These are phyloP conservation scores for Suillus clintonianus DNA, from an alignment of 768 basidiomycete genomes.

Conservation along the genomic window DNA sequence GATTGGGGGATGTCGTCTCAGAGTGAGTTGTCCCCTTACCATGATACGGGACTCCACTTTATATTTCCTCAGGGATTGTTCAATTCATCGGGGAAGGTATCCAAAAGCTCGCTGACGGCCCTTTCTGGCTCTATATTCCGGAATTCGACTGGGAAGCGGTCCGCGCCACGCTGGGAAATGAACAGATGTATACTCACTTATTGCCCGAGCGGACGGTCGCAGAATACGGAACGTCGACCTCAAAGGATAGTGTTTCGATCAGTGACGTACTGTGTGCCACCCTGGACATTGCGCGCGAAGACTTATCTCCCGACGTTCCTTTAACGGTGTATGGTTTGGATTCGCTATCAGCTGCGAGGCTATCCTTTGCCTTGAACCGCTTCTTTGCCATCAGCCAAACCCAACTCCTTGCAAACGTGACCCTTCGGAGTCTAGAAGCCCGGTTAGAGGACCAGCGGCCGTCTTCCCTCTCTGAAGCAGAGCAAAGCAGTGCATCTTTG, in stretches of 20 bases:
- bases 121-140: slow-evolving; percentile 32
- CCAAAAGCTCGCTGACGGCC: slow-evolving; percentile 21
- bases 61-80: slow-evolving; percentile 23
- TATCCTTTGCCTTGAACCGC: slow-evolving; percentile 35
- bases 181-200: slow-evolving; percentile 22
- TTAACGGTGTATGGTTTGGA: slow-evolving; percentile 45
- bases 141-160: slow-evolving; percentile 33
- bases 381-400: not conserved
- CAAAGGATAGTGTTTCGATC: slow-evolving; percentile 8
- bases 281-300: slow-evolving; percentile 35
- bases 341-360: slow-evolving; percentile 39
- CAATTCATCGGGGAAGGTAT: slow-evolving; percentile 36
- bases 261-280: slow-evolving; percentile 17
- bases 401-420: not conserved
- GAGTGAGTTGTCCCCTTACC: not conserved
- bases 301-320: slow-evolving; percentile 39
- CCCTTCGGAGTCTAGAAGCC: not conserved
- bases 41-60: not conserved
- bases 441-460: not conserved
- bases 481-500: not conserved
- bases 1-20: not conserved
- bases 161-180: slow-evolving; percentile 22
- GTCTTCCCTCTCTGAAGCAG: not conserved
- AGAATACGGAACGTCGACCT: slow-evolving; percentile 7
- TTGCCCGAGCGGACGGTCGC: slow-evolving; percentile 9